These are phyloP conservation scores for Globisporangium paroecandrum DNA, from an alignment of 352 stramenopile genomes.

Conservation along the genomic window DNA sequence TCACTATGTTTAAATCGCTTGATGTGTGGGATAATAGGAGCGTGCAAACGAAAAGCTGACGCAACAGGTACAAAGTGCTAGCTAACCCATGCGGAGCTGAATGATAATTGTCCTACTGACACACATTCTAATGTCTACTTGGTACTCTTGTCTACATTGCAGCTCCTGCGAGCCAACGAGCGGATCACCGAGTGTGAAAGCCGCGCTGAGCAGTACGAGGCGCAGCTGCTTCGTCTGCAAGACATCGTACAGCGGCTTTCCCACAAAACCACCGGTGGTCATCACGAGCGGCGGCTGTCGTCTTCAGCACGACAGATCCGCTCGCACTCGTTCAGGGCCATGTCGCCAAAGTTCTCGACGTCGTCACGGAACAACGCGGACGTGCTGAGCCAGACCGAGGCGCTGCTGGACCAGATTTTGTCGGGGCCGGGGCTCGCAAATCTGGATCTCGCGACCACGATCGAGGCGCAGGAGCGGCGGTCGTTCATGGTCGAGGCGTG, in stretches of 20 bases:
- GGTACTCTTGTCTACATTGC: background rate
- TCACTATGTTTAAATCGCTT: background rate
- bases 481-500: constrained; percentile 64
- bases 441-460: constrained; percentile 27
- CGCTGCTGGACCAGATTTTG: constrained; percentile 45
- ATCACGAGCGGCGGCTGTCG: constrained; percentile 5
- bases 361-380: constrained; percentile 41
- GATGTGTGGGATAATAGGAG: constrained; percentile 23
- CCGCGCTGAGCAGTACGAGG: constrained; percentile 42
- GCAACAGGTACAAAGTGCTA: constrained; percentile 37
- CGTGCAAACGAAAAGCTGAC: constrained; percentile 57
- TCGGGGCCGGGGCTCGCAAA: constrained; percentile 30
- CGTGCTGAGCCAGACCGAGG: constrained; percentile 55
- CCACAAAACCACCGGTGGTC: constrained; percentile 16
- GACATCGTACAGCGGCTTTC: constrained; percentile 26
- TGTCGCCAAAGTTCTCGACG: constrained; percentile 22
- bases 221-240: constrained; percentile 39
- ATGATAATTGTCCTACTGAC: background rate
- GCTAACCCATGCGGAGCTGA: too few species aligned
- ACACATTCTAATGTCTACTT: background rate
- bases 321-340: constrained; percentile 4
- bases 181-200: constrained; percentile 49
- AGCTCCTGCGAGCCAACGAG: constrained; percentile 47
- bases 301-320: background rate
- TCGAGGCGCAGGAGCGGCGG: constrained; percentile 42